Percentiles rank a stretch among this genome's conserved stretches.
Evolutionary conservation across 106 monocot species (phyloP).

Genomic region (Dendrobium huoshanense): DNA sequence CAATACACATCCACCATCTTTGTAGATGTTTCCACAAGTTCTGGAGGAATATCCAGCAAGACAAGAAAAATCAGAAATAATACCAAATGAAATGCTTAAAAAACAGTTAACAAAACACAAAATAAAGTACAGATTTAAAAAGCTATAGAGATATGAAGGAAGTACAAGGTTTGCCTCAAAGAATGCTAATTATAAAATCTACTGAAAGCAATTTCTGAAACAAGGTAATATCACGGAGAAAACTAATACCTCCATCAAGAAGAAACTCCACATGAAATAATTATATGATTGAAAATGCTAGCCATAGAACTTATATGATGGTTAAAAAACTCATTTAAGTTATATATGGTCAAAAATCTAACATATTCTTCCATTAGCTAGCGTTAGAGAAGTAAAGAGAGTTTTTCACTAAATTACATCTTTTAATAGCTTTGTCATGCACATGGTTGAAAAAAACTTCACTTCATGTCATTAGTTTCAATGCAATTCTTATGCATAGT

Average conservation of each 20-base stretch:
- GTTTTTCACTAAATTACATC: neutral
- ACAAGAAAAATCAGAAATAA: neutral
- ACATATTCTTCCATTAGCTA: neutral
- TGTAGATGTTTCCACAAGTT: conserved; percentile 42
- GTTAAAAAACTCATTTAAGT: neutral
- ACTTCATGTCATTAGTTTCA: too few relatives aligned
- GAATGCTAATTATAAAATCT: neutral
- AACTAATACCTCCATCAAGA: neutral
- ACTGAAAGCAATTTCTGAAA: neutral
- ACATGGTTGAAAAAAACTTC: neutral
- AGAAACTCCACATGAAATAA: neutral
- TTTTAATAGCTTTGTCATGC: neutral
- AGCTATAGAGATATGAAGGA: neutral
- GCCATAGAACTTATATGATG: neutral
- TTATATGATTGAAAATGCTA: neutral
- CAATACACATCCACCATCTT: conserved; percentile 68
- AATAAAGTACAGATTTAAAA: neutral
- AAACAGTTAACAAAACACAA: neutral
- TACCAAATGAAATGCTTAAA: neutral
- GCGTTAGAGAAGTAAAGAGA: neutral
- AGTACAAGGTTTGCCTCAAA: neutral
- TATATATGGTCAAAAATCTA: neutral
- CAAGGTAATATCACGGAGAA: neutral
- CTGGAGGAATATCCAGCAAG: conserved; percentile 23
- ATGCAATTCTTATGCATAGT: neutral